Conservation (phyloP, 2,329 filamentous ascomycete genomes). For the Botryotinia narcissicola region DNA sequence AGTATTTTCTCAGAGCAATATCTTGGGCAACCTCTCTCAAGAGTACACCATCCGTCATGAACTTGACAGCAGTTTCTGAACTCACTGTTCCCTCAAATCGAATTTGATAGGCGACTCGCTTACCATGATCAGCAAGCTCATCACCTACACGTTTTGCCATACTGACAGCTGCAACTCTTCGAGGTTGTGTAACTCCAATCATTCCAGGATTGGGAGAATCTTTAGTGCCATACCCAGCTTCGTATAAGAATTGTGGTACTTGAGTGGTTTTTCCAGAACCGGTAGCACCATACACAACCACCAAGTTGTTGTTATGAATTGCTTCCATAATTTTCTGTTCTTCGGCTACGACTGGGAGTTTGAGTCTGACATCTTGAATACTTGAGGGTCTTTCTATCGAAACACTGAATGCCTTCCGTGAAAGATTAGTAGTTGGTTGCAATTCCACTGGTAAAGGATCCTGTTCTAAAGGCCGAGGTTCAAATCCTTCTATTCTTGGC, state of each 20-base stretch:
- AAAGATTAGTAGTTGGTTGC: conserved; percentile 54
- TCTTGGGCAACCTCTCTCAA: conserved; percentile 89
- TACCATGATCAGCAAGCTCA: conserved; percentile 76
- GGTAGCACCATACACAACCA: conserved; percentile 91
- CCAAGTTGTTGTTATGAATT: conserved; percentile 84
- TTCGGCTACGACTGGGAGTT: conserved; percentile 86
- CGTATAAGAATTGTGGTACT: conserved; percentile 91
- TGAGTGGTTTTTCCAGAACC: conserved; percentile 98
- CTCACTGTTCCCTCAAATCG: conserved; percentile 85
- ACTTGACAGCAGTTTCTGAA: conserved; percentile 85
- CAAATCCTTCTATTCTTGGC: conserved; percentile 60
- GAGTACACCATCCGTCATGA: conserved; percentile 98
- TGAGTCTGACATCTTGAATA: conserved; percentile 74
- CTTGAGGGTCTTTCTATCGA: conserved; percentile 65
- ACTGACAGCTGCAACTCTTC: conserved; percentile 91
- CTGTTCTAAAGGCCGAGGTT: conserved; percentile 64
- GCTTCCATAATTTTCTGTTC: conserved; percentile 99
- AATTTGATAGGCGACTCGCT: conserved; percentile 86
- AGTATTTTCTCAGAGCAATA: conserved; percentile 85
- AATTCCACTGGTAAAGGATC: conserved; percentile 70
- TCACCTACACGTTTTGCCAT: conserved; percentile 91
- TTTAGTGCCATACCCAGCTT: conserved; percentile 83
- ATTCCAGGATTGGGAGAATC: conserved; percentile 80
- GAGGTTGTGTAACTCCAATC: conserved; percentile 92
- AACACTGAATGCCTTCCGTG: conserved; percentile 74